Evolutionary conservation across 2,329 filamentous ascomycete species (phyloP).

Genomic region (Apiospora rasikravindrae): DNA sequence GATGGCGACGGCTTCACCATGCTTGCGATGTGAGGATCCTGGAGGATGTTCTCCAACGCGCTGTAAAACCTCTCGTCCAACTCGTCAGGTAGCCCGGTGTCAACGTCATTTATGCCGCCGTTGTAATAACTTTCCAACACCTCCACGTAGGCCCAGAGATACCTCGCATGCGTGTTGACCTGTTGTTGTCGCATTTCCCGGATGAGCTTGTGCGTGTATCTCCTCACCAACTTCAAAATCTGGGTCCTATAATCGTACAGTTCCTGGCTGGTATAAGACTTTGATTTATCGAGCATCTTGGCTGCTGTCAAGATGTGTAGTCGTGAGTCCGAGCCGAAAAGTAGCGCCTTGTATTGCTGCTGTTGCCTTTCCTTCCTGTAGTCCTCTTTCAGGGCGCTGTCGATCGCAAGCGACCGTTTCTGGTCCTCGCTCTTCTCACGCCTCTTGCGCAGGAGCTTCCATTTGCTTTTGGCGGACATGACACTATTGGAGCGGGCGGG

Average conservation of each 20-base stretch:
- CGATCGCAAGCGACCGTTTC: slow-evolving; percentile 20
- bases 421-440: slow-evolving; percentile 9
- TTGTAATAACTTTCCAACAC: slow-evolving; percentile 17
- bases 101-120: neutral
- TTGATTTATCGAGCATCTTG: slow-evolving; percentile 12
- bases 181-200: slow-evolving; percentile 15
- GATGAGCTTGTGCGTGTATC: slow-evolving; percentile 10
- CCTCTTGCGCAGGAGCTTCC: slow-evolving; percentile 1
- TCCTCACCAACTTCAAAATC: slow-evolving; percentile 17
- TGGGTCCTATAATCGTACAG: slow-evolving; percentile 10
- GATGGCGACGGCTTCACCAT: slow-evolving; percentile 13
- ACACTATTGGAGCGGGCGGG: slow-evolving; percentile 5
- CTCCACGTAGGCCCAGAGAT: slow-evolving; percentile 21
- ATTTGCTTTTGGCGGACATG: slow-evolving; percentile 9
- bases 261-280: slow-evolving; percentile 11
- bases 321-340: slow-evolving; percentile 21
- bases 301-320: slow-evolving; percentile 18
- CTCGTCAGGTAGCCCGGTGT: slow-evolving; percentile 12
- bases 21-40: slow-evolving; percentile 16
- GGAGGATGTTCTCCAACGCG: slow-evolving; percentile 13
- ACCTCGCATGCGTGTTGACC: slow-evolving; percentile 14
- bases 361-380: slow-evolving; percentile 17
- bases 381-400: slow-evolving; percentile 17
- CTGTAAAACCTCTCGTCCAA: slow-evolving; percentile 19
- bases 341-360: slow-evolving; percentile 19